A percentile compares a stretch with the other conserved stretches of the same genome.
Conservation (phyloP, 2,329 filamentous ascomycete genomes). For the Ophiosphaerella narmari region DNA sequence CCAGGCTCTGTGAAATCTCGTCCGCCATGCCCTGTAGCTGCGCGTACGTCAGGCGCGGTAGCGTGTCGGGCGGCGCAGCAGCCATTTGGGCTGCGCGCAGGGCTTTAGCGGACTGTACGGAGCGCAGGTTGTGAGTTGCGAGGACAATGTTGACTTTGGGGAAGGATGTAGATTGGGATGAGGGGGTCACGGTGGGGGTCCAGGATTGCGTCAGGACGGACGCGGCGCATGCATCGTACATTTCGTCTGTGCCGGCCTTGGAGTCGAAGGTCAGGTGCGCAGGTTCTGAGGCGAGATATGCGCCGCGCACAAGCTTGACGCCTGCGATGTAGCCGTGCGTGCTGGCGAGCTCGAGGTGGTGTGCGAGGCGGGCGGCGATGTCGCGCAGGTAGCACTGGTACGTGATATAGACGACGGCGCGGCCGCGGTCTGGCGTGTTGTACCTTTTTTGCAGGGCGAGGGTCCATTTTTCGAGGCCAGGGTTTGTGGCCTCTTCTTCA, state of each 20-base stretch:
- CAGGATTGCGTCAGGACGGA: slow-evolving; percentile 69
- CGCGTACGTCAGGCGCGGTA: slow-evolving; percentile 61
- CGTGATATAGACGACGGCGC: slow-evolving; percentile 73
- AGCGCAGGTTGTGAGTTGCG: slow-evolving; percentile 52
- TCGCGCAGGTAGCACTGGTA: slow-evolving; percentile 63
- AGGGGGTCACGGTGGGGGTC: slow-evolving; percentile 60
- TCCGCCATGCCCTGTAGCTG: slow-evolving; percentile 97
- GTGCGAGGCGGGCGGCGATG: slow-evolving; percentile 49
- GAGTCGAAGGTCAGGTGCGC: slow-evolving; percentile 58
- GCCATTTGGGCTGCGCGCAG: neutral
- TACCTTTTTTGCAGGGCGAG: slow-evolving; percentile 76
- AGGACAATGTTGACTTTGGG: slow-evolving; percentile 65
- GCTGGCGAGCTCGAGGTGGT: slow-evolving; percentile 53
- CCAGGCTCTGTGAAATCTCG: slow-evolving; percentile 70
- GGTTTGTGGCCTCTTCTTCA: slow-evolving; percentile 79
- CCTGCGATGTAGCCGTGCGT: slow-evolving; percentile 58
- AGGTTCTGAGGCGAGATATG: slow-evolving; percentile 59
- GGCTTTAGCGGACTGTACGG: slow-evolving; percentile 2
- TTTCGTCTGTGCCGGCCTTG: slow-evolving; percentile 59
- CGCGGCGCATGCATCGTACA: slow-evolving; percentile 73
- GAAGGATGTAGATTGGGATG: slow-evolving; percentile 81
- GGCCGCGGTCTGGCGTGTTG: slow-evolving; percentile 61
- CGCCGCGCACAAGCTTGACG: slow-evolving; percentile 62
- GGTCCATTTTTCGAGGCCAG: slow-evolving; percentile 81
- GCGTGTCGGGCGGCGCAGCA: slow-evolving; percentile 30